A percentile compares a stretch with the other conserved stretches of the same genome.
Evolutionary conservation across 345 rosid genomes (phyloP).

Genomic region (Eucalyptus victrix): DNA sequence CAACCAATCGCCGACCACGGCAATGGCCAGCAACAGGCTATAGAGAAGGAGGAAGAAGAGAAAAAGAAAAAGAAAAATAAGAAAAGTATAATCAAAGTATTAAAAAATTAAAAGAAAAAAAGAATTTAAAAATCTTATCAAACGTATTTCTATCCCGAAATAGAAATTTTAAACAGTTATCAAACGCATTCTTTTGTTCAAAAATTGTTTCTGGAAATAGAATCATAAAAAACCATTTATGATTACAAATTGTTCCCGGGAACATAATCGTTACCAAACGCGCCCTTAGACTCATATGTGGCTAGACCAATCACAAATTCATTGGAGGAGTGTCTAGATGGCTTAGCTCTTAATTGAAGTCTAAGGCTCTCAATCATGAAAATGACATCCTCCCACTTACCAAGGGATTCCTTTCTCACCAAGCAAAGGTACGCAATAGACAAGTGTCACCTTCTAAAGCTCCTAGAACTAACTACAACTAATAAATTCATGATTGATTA

Average conservation of each 20-base stretch:
- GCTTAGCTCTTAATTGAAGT: not conserved
- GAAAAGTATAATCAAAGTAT: too few species aligned
- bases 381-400: not conserved
- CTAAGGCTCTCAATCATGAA: not conserved
- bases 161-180: too few species aligned
- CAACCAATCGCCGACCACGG: rapidly evolving
- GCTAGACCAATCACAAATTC: not conserved
- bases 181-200: too few species aligned
- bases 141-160: rapidly evolving
- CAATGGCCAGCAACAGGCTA: rapidly evolving
- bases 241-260: too few species aligned
- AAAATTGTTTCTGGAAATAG: rapidly evolving
- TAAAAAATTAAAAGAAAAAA: too few species aligned
- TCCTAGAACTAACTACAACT: not conserved
- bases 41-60: too few species aligned
- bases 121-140: too few species aligned
- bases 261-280: too few species aligned
- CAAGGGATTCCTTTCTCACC: not conserved
- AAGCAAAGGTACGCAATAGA: not conserved
- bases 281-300: not conserved
- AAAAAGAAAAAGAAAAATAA: too few species aligned
- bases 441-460: not conserved
- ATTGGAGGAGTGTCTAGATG: not conserved
- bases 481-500: not conserved
- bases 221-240: too few species aligned